A percentile compares a stretch with the other conserved stretches of the same genome.
Evolutionary conservation across 2,329 filamentous ascomycete species (phyloP).

Genomic region (Penicillium italicum): DNA sequence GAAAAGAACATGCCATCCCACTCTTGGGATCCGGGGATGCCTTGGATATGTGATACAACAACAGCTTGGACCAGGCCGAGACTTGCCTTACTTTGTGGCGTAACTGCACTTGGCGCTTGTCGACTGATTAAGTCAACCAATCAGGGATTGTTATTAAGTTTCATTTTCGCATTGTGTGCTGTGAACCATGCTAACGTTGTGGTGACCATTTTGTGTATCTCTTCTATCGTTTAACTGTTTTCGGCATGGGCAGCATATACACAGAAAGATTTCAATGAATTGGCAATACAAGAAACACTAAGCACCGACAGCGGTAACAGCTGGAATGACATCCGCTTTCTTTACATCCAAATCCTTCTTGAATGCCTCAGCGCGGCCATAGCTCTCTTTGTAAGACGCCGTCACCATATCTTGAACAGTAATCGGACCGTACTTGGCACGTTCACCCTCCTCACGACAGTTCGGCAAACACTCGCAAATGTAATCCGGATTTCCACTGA

Average conservation of each 20-base stretch:
- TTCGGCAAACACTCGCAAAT: conserved; percentile 44
- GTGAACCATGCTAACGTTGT: background rate
- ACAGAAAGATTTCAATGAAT: background rate
- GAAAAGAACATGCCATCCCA: background rate
- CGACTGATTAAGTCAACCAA: background rate
- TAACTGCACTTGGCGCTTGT: too few species aligned
- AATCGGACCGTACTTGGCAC: conserved; percentile 42
- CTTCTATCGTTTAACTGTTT: fast-evolving
- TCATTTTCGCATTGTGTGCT: background rate
- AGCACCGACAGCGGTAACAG: conserved; percentile 16
- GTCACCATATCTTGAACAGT: conserved; percentile 43
- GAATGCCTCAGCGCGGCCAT: conserved; percentile 42
- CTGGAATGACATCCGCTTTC: conserved; percentile 9
- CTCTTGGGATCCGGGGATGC: background rate
- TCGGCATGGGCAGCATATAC: background rate
- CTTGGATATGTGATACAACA: background rate
- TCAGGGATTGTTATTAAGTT: background rate
- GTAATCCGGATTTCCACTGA: conserved; percentile 45
- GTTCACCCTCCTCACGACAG: conserved; percentile 36
- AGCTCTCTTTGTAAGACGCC: conserved; percentile 43
- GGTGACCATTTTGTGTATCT: too few species aligned
- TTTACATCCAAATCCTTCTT: conserved; percentile 35
- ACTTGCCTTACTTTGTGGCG: background rate
- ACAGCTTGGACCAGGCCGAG: background rate
- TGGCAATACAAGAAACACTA: background rate